These are phyloP conservation scores for Leptoxyphium fumago DNA, from an alignment of 2,329 filamentous ascomycete species.

Conservation along the genomic window DNA sequence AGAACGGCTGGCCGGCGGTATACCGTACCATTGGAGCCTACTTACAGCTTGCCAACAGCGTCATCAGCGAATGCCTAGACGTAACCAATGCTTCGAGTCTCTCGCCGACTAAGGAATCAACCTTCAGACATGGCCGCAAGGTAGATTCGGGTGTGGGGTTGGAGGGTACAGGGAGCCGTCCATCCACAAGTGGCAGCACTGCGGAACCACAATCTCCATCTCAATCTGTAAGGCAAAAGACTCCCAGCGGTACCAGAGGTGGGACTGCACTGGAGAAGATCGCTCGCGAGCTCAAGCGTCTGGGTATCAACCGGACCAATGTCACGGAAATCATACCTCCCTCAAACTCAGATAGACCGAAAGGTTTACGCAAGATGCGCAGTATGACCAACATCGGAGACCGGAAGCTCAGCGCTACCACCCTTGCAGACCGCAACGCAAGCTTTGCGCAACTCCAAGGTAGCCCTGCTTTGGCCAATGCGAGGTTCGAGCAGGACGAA, in stretches of 20 bases:
- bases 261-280: slow-evolving; percentile 45
- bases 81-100: slow-evolving; percentile 31
- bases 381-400: slow-evolving; percentile 19
- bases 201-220: slow-evolving; percentile 4
- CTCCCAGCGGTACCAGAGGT: slow-evolving; percentile 15
- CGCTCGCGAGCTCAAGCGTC: slow-evolving; percentile 43
- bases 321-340: slow-evolving; percentile 30
- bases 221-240: slow-evolving; percentile 19
- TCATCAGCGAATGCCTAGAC: slow-evolving; percentile 44
- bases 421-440: slow-evolving; percentile 14
- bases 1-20: slow-evolving; percentile 40
- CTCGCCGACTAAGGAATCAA: slow-evolving; percentile 10
- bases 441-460: slow-evolving; percentile 15
- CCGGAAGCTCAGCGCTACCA: slow-evolving; percentile 12
- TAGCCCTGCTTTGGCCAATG: slow-evolving; percentile 7
- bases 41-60: slow-evolving; percentile 41
- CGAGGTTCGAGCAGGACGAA: slow-evolving; percentile 35
- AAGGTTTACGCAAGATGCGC: slow-evolving; percentile 22
- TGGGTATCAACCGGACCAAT: slow-evolving; percentile 38
- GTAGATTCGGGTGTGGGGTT: slow-evolving; percentile 52
- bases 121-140: slow-evolving; percentile 35
- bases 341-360: slow-evolving; percentile 7
- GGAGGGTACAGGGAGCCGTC: slow-evolving; percentile 22
- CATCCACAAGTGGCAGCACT: slow-evolving; percentile 20
- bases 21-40: slow-evolving; percentile 41